Evolutionary conservation across 441 rosid genomes (phyloP).

Genomic region (Adansonia rubrostipa): DNA sequence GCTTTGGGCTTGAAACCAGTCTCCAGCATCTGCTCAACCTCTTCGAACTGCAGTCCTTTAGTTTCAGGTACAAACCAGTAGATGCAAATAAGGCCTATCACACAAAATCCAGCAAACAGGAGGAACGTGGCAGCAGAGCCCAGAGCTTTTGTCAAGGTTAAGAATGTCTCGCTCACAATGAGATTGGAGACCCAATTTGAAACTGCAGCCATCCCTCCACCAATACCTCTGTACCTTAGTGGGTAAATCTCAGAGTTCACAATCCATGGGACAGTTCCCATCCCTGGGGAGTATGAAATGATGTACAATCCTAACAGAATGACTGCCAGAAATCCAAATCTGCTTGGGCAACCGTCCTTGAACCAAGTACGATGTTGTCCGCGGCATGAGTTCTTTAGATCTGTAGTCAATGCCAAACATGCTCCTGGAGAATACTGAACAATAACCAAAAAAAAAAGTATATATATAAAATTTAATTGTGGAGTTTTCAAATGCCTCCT

Average conservation of each 20-base stretch:
- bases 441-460: not conserved
- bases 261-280: slow-evolving; percentile 88
- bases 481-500: too few relatives aligned
- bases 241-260: slow-evolving; percentile 94
- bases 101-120: slow-evolving; percentile 61
- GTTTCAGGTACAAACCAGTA: slow-evolving; percentile 80
- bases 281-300: slow-evolving; percentile 76
- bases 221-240: slow-evolving; percentile 73
- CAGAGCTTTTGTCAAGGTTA: slow-evolving; percentile 59
- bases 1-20: slow-evolving; percentile 56
- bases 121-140: slow-evolving; percentile 73
- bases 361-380: slow-evolving; percentile 50
- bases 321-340: slow-evolving; percentile 64
- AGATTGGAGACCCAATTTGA: slow-evolving; percentile 79
- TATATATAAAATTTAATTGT: too few relatives aligned
- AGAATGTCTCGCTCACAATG: slow-evolving; percentile 65
- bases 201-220: slow-evolving; percentile 86
- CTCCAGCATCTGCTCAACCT: slow-evolving; percentile 70
- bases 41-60: slow-evolving; percentile 78
- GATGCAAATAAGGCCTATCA: slow-evolving; percentile 51
- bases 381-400: slow-evolving; percentile 35
- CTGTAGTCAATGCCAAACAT: slow-evolving; percentile 56
- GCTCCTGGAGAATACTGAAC: slow-evolving; percentile 70
- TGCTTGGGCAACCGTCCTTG: slow-evolving; percentile 79
- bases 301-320: slow-evolving; percentile 69